Conservation (phyloP, 352 stramenopile species). For the Pythium chondricola region DNA sequence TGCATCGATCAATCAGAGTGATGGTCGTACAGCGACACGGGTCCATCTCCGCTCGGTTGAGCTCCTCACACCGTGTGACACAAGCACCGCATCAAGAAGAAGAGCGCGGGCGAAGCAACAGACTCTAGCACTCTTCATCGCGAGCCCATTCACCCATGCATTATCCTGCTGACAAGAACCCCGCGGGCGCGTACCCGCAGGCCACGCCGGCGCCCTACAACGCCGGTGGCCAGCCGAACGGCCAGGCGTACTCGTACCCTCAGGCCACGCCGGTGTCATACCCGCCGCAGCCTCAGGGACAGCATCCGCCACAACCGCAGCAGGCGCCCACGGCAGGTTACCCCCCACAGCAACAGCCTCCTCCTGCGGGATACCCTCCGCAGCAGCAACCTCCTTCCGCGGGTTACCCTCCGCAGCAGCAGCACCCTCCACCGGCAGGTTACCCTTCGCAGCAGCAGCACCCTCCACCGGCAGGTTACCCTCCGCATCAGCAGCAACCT, state of each 20-base stretch:
- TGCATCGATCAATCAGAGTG: not conserved
- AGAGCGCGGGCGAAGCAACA: not conserved
- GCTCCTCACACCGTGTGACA: not conserved
- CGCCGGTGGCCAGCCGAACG: not conserved
- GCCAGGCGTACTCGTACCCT: not conserved
- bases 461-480: conserved; percentile 1
- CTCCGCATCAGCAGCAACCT: conserved; percentile 9
- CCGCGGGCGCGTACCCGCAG: conserved; percentile 1
- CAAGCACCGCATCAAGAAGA: not conserved
- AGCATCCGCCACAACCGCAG: conserved; percentile 10
- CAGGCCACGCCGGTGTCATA: not conserved
- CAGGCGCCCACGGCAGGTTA: conserved; percentile 13
- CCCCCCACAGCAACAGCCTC: conserved; percentile 20
- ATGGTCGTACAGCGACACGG: no score
- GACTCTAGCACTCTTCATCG: not conserved
- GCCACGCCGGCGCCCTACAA: not conserved
- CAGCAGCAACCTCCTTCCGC: conserved; percentile 7
- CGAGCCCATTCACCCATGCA: not conserved
- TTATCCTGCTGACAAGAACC: conserved; percentile 7
- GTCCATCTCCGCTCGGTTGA: no score
- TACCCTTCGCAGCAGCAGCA: conserved; percentile 25
- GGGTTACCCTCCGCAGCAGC: conserved; percentile 11
- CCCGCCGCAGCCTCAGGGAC: conserved; percentile 9
- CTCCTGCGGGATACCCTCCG: not conserved
- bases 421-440: conserved; percentile 4